These are phyloP conservation scores for Corymbia maculata DNA, from an alignment of 345 rosid species.

Conservation along the genomic window DNA sequence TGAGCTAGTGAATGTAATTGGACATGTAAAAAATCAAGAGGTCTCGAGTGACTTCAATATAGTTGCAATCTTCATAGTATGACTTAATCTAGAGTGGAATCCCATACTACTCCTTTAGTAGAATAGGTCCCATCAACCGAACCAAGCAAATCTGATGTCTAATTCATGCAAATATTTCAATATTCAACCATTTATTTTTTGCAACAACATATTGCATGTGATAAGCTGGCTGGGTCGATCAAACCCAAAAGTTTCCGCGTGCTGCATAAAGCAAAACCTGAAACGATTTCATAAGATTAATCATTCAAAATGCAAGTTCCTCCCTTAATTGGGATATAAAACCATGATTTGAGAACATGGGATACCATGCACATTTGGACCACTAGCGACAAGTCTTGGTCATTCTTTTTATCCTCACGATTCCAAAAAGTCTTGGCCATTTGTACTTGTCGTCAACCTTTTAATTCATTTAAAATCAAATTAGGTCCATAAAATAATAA, in stretches of 20 bases:
- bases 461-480: neutral
- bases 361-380: neutral
- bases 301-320: neutral
- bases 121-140: accelerated
- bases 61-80: accelerated
- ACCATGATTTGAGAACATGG: neutral
- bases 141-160: neutral
- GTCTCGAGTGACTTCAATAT: no score
- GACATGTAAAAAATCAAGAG: no score
- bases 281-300: neutral
- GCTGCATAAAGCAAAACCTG: neutral
- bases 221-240: neutral
- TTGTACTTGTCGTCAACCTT: neutral
- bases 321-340: neutral
- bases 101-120: accelerated
- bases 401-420: neutral
- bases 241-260: neutral
- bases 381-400: neutral
- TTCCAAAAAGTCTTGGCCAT: neutral
- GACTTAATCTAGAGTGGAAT: no score
- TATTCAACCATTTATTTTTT: no score
- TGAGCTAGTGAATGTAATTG: no score
- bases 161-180: accelerated
- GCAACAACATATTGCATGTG: accelerated
- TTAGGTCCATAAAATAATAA: neutral